A percentile compares a stretch with the other conserved stretches of the same genome.
Evolutionary conservation across 495 filamentous ascomycete species (phyloP).

Genomic region (Hyaloscypha hepaticicola): DNA sequence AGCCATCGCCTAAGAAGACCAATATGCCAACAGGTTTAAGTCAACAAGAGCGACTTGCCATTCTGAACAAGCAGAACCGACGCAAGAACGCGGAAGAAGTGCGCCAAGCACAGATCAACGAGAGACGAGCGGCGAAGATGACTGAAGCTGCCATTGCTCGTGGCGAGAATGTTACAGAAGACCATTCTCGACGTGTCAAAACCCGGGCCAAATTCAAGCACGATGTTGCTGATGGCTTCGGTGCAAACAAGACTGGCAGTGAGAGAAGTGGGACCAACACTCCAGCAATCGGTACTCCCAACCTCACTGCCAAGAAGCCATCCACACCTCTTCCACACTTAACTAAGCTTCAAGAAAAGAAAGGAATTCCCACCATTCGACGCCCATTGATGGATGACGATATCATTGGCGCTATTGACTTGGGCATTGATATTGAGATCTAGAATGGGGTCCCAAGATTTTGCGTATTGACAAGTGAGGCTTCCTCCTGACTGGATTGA

Average conservation of each 20-base stretch:
- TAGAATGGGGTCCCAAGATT: neutral
- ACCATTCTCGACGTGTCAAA: constrained; percentile 61
- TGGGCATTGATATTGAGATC: constrained; percentile 64
- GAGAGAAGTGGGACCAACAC: constrained; percentile 42
- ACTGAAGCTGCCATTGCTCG: constrained; percentile 52
- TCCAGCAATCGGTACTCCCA: constrained; percentile 32
- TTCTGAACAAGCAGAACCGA: constrained; percentile 76
- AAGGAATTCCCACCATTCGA: constrained; percentile 62
- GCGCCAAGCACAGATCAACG: constrained; percentile 79
- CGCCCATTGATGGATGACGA: constrained; percentile 80
- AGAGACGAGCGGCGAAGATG: constrained; percentile 64
- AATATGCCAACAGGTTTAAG: constrained; percentile 41
- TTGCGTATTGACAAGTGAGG: neutral
- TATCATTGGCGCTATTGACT: constrained; percentile 75
- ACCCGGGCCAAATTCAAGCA: constrained; percentile 62
- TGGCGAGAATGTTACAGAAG: constrained; percentile 46
- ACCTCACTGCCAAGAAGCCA: constrained; percentile 29
- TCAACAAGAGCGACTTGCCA: constrained; percentile 73
- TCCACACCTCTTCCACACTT: constrained; percentile 41
- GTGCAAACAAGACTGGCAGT: constrained; percentile 26
- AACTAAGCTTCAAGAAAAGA: constrained; percentile 53
- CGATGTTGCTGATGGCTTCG: constrained; percentile 45
- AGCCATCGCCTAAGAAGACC: constrained; percentile 38
- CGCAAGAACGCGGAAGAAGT: constrained; percentile 76
- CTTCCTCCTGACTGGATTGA: neutral